Evolutionary conservation across 1,284 basidiomycete species (phyloP), one percentile per base, ranked within the genome.

Genomic region (Cutaneotrichosporon cutaneum): DNA sequence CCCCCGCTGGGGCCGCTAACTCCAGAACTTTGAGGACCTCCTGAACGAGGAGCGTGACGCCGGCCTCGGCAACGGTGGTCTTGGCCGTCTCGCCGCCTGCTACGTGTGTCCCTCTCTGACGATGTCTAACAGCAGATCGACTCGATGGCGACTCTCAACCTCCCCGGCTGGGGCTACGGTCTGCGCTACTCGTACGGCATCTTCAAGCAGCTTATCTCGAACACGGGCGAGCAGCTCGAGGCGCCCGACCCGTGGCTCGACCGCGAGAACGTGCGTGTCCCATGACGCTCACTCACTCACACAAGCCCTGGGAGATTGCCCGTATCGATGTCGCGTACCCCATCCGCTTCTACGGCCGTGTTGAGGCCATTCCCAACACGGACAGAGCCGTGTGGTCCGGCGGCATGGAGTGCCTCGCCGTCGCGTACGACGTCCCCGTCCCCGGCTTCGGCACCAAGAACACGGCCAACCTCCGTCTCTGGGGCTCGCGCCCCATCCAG

Each of bases 181-280:
- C 80, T 94, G 59, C 82, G 90, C 56, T 91, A 93, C 83, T 88
- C 90, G 74, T 94, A 93, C 70, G 92, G 92, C 70, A 94, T 96
- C 80, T 96, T 96, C 85, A 90, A 93, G 79, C 94, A 96, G 81
- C 85, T 93, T 60, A 86, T 90, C 11, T 88, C 90, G 50, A 75
- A 69, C 69, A 68, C 72, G 61, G 91, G 92, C 22, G 85, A 88
- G 52, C 90, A 93, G 76, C 86, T 94, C 7, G 91, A 94, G 82
- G 92, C 90, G 27, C 92, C 92, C 10, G 93, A 95, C 78, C 92
- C 92, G 65, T 95, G 92, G 92, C 83, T 95, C 44, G 88, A 91
- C 63, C 83, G 89, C 70, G 87, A 89, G 71, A 93, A 92, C 77
- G 50, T 91, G 35, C 60, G 72, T 66, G 13, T 26, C 4, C 14